These are phyloP conservation scores for Dissoconium aciculare DNA, from an alignment of 2,329 filamentous ascomycete genomes.

Conservation along the genomic window DNA sequence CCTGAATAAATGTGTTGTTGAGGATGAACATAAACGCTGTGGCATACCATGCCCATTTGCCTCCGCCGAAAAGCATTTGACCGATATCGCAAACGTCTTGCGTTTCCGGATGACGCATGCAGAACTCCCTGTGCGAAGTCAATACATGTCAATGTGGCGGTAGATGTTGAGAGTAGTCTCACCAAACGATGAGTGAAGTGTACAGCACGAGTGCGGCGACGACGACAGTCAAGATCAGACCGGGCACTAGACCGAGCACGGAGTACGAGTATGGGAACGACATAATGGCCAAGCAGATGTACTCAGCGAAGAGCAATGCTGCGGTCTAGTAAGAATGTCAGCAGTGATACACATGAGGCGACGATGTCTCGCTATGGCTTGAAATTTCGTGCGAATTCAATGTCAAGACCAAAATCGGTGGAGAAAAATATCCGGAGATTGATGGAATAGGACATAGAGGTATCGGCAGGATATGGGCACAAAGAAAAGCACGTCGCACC, in stretches of 20 bases:
- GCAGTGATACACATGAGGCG: too few relatives aligned
- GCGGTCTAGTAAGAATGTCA: conserved; percentile 47
- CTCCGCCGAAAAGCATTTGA: conserved; percentile 85
- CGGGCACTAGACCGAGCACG: conserved; percentile 71
- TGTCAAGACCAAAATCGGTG: too few relatives aligned
- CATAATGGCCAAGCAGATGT: conserved; percentile 89
- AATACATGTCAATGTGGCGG: too few relatives aligned
- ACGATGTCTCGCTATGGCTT: too few relatives aligned
- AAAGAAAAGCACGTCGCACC: conserved; percentile 30
- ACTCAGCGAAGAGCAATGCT: conserved; percentile 80
- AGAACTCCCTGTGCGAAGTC: conserved; percentile 77
- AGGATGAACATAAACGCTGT: conserved; percentile 78
- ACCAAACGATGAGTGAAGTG: conserved; percentile 56
- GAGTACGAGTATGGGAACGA: conserved; percentile 91
- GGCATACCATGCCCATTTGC: conserved; percentile 53
- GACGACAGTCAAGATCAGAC: conserved; percentile 66
- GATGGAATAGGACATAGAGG: too few relatives aligned
- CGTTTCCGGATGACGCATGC: conserved; percentile 75
- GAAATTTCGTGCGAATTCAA: too few relatives aligned
- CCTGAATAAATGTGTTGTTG: conserved; percentile 84
- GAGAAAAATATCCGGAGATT: too few relatives aligned
- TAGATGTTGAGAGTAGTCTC: too few relatives aligned
- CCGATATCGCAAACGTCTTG: conserved; percentile 89
- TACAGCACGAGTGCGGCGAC: conserved; percentile 70
- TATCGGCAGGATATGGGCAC: neutral